Conservation (phyloP, 495 filamentous ascomycete species). For the Penicillium pulvis region DNA sequence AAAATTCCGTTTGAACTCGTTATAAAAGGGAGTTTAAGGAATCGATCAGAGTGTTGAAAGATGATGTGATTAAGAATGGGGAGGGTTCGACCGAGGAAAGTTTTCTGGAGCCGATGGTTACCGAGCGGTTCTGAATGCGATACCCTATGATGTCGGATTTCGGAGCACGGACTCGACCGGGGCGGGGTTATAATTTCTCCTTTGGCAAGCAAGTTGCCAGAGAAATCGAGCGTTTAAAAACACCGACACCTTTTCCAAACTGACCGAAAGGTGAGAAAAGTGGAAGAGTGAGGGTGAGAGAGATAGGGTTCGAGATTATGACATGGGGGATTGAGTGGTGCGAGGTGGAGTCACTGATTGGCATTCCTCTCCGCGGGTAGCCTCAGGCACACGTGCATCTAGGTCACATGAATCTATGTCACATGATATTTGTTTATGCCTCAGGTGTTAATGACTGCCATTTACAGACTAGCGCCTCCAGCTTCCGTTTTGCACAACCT, state of each 20-base stretch:
- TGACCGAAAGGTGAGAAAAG: conserved; percentile 9
- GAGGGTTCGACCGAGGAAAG: conserved; percentile 16
- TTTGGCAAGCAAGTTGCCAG: conserved; percentile 26
- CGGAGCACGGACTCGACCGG: conserved; percentile 41
- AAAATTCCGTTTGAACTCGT: conserved; percentile 27
- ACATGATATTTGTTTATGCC: not conserved
- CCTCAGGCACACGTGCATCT: conserved; percentile 30
- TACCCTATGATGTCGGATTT: conserved; percentile 32
- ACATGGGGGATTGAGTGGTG: conserved; percentile 26
- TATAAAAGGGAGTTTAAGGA: conserved; percentile 9
- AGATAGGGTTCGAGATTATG: conserved; percentile 19
- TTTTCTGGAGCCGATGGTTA: conserved; percentile 34
- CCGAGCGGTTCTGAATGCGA: conserved; percentile 35
- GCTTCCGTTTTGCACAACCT: conserved; percentile 53
- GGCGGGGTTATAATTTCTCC: conserved; percentile 22
- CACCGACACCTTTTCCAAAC: conserved; percentile 15
- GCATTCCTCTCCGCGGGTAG: conserved; percentile 17
- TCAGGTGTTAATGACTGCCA: conserved; percentile 15
- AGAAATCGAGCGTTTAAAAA: conserved; percentile 18
- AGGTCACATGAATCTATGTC: conserved; percentile 13
- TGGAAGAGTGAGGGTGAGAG: conserved; percentile 11
- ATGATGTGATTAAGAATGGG: conserved; percentile 6
- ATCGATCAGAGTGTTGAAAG: conserved; percentile 4
- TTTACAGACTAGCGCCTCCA: conserved; percentile 28
- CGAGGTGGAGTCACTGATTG: conserved; percentile 35